phyloP scores from a whole-genome alignment of 202 grass and related monocot species.

The Schoenoplectus tabernaemontani region DNA sequence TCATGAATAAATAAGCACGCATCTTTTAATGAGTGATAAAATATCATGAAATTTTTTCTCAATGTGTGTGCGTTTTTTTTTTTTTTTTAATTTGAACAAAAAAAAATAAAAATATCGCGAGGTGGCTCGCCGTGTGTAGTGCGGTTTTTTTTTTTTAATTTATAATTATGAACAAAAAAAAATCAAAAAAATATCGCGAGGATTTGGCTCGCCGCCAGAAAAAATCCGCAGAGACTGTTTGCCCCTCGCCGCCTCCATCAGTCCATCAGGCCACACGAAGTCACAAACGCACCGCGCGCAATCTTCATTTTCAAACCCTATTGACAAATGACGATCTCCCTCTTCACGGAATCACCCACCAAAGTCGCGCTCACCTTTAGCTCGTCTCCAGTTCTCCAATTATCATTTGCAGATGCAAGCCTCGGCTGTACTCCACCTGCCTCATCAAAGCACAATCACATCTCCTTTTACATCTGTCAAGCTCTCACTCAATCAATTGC shows the following conservation, averaged over 20 bases:
- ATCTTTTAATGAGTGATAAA: background rate
- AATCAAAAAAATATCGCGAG: too few species aligned
- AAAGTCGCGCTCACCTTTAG: background rate
- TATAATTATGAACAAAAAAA: too few species aligned
- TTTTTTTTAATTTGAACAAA: background rate
- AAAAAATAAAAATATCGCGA: background rate
- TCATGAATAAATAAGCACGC: background rate
- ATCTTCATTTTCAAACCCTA: background rate
- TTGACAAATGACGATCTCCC: background rate
- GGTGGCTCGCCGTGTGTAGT: too few species aligned
- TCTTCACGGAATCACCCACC: background rate
- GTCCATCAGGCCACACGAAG: too few species aligned
- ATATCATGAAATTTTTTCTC: background rate
- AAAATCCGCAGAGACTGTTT: too few species aligned
- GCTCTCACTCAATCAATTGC: background rate
- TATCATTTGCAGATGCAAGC: conserved; percentile 21
- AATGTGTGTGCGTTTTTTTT: background rate
- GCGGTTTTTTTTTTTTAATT: too few species aligned
- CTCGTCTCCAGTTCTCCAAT: background rate
- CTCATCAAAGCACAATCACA: background rate
- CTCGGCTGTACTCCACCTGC: background rate
- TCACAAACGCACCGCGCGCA: background rate
- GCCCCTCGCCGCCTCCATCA: too few species aligned
- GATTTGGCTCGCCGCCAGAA: too few species aligned
- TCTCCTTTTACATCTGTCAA: background rate